A percentile compares a stretch with the other conserved stretches of the same genome.
Evolutionary conservation across 2,329 filamentous ascomycete species (phyloP).

Genomic region (Dothistroma pini): DNA sequence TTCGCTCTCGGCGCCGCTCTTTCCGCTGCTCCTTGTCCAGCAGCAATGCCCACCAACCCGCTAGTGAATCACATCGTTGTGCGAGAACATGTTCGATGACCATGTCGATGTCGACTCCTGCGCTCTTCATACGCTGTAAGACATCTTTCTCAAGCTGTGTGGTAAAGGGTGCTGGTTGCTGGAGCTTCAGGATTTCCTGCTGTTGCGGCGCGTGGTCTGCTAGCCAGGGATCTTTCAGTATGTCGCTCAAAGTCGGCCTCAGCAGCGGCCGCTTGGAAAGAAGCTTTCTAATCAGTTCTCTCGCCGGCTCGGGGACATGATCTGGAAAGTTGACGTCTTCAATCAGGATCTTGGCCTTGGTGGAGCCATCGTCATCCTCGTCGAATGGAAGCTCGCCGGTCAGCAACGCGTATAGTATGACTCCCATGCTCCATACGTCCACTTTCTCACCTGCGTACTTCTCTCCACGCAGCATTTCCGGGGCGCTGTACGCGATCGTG

Average conservation of each 20-base stretch:
- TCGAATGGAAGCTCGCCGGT: constrained; percentile 90
- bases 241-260: constrained; percentile 76
- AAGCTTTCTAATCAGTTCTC: constrained; percentile 71
- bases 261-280: constrained; percentile 86
- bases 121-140: constrained; percentile 84
- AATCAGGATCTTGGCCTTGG: constrained; percentile 77
- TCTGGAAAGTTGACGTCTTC: constrained; percentile 85
- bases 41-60: constrained; percentile 93
- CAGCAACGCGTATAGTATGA: constrained; percentile 78
- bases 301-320: constrained; percentile 71
- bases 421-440: constrained; percentile 88
- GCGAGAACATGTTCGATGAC: constrained; percentile 92
- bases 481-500: constrained; percentile 95
- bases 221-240: constrained; percentile 83
- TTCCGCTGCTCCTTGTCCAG: constrained; percentile 95
- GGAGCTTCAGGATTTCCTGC: constrained; percentile 79
- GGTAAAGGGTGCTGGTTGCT: constrained; percentile 76
- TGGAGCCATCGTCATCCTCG: constrained; percentile 89
- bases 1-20: constrained; percentile 71
- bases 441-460: constrained; percentile 98
- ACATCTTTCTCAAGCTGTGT: constrained; percentile 87
- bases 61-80: constrained; percentile 82
- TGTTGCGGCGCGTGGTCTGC: constrained; percentile 82
- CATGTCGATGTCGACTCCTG: constrained; percentile 88
- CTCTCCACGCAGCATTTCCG: constrained; percentile 97